Percentiles rank a stretch among this genome's conserved stretches.
Evolutionary conservation across 176 grass and related monocot genomes (phyloP).

Genomic region (Bothriochloa decipiens): DNA sequence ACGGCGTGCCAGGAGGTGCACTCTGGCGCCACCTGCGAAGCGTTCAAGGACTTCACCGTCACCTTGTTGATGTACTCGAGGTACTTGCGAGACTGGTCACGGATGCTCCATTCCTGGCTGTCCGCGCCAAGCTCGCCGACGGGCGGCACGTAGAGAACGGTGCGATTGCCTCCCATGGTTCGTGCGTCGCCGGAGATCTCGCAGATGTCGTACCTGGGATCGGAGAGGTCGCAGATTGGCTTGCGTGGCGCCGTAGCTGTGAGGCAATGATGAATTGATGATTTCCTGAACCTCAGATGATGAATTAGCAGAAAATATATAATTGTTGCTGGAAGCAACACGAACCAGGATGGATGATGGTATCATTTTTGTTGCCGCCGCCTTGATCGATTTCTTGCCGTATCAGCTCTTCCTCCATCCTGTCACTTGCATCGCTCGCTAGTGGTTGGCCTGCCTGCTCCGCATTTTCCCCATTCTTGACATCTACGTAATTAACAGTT

Average conservation of each 20-base stretch:
- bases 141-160: conserved; percentile 47
- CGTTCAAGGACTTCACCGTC: conserved; percentile 46
- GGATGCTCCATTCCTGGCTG: conserved; percentile 63
- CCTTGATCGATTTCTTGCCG: conserved; percentile 34
- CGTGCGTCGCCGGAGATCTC: conserved; percentile 62
- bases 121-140: neutral
- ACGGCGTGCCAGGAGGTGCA: conserved; percentile 55
- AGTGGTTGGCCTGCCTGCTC: neutral
- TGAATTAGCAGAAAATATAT: neutral
- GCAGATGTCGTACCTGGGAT: conserved; percentile 63
- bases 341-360: neutral
- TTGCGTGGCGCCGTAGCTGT: conserved; percentile 37
- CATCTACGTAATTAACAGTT: neutral
- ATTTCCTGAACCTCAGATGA: neutral
- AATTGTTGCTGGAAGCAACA: neutral
- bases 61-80: conserved; percentile 52
- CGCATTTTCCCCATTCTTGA: neutral
- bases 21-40: conserved; percentile 45
- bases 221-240: conserved; percentile 61
- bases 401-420: conserved; percentile 47
- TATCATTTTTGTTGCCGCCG: neutral
- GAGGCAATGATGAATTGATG: neutral
- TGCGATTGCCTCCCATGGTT: conserved; percentile 50
- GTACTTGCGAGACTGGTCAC: conserved; percentile 67
- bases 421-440: conserved; percentile 14